Base-by-base conservation (phyloP, 345 rosid species). In the Hevea brasiliensis region DNA sequence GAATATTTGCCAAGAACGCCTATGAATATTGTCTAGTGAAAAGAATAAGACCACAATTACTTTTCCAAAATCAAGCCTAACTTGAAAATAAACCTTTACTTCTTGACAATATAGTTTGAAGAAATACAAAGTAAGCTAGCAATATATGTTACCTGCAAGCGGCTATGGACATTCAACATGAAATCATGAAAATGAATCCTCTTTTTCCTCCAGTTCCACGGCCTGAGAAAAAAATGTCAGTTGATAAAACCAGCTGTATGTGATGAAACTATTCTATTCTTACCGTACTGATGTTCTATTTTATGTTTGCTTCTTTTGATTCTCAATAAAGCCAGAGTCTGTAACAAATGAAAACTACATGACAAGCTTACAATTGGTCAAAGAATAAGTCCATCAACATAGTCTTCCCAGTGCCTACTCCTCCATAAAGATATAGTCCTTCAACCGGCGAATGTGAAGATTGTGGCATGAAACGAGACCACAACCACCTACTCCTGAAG, bases 111-210 rank as follows among this genome's bases (percentile, higher is more conserved):
- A 58, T 50, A 58, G 18, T 70, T 24, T 24, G 50, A 3, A 35
- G 21, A 71, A n/a, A 61, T 32, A 57, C n/a, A 68, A 37, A 37
- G 42, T 29, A 23, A 68, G 32, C 62, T 0, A 14, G 29, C 75
- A n/a, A n/a, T n/a, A n/a, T 65, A 32, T 68, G 89, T 61, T 88
- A 94, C 98, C 81, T 90, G 98, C 79, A 95, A 87, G 71, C 96
- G 81, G 65, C 99, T 92, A 73, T 95, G 98, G 78, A 92, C 89
- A 77, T 84, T 91, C 81, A 95, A 82, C 99, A 95, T 95, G 86
- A 95, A 95, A 87, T 95, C 98, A 67, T 95, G 99, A 82, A 92
- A 95, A 82, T 95, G 99, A 56, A 92, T 95, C 86, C 99, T 89
- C 84, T 83, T 90, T 86, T 91, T 95, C 80, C 97, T 95, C 98